Base-by-base conservation (phyloP, 768 basidiomycete genomes). In the Calocybe indica region DNA sequence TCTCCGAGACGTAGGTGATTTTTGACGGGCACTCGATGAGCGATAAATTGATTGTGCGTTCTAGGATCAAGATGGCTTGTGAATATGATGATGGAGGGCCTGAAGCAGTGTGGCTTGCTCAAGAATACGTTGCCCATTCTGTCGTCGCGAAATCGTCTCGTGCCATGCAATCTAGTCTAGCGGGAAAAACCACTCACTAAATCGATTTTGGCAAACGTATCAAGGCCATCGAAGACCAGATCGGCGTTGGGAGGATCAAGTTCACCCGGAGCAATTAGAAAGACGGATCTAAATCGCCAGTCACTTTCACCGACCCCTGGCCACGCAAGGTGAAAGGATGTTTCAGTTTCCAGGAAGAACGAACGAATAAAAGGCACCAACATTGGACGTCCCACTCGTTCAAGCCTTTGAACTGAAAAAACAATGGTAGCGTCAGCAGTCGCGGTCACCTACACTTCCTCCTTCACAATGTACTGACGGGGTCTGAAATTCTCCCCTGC, bases 301-400 rank as follows among this genome's bases (percentile, higher is more conserved):
- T 83, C 78, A 7, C 76, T 73, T 62, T 96, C 93, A 32, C 90
- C 92, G 35, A 96, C 72, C 94, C 93, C 92, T 94, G 50, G 32
- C 35, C 22, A 39, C 8, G 36, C 35, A 29, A 22, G 13, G 30
- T 44, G 42, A 28, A 8, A 13, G 14, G 6, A 39, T 13, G 40
- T 33, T 15, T 36, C 30, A 43, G 47, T 12, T 12, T 31, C 28
- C 34, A 37, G 29, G 14, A 45, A 15, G 35, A 12, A 35, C 22
- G 22, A 22, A 22, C 4, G 22, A 22, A 6, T 32, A 36, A 7
- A 7, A 36, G 38, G 37, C 3, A 61, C 80, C 56, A 52, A 91
- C 92, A 94, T 69, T 95, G 93, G 10, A 92, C 85, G 56, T 92
- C 86, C 83, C 86, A 91, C 62, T 95, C 93, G 51, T 86, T 75